Conservation (phyloP, 1,284 basidiomycete species). For the Grifola frondosa region DNA sequence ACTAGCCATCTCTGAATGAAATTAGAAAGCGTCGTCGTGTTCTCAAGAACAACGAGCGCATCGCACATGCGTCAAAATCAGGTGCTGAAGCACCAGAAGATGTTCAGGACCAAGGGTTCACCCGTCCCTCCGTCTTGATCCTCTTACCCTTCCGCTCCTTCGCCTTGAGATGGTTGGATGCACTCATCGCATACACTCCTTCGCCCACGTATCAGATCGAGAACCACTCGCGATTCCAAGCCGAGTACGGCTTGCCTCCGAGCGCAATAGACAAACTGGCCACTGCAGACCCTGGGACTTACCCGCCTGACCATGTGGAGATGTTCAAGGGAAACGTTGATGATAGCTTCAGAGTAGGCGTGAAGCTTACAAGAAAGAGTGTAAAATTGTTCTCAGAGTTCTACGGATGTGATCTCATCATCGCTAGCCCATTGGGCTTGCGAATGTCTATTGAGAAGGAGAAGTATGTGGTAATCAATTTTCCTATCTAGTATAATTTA, state of each 20-base stretch:
- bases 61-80: conserved; percentile 65
- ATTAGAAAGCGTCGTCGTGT: conserved; percentile 86
- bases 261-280: conserved; percentile 84
- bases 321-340: conserved; percentile 98
- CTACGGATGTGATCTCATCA: conserved; percentile 88
- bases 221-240: conserved; percentile 79
- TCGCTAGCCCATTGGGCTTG: conserved; percentile 92
- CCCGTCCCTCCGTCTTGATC: conserved; percentile 90
- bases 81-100: conserved; percentile 62
- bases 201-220: conserved; percentile 73
- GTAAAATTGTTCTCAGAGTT: conserved; percentile 88
- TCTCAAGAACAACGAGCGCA: conserved; percentile 92
- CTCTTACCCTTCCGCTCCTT: conserved; percentile 91
- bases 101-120: conserved; percentile 96
- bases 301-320: conserved; percentile 88
- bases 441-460: conserved; percentile 94
- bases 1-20: conserved; percentile 12
- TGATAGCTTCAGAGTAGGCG: conserved; percentile 90
- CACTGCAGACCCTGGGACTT: conserved; percentile 68
- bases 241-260: conserved; percentile 82
- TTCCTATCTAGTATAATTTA: no score
- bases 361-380: conserved; percentile 91
- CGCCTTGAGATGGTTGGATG: conserved; percentile 77
- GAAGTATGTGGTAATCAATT: conserved; percentile 50
- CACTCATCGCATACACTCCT: conserved; percentile 69